A percentile compares a stretch with the other conserved stretches of the same genome.
Conservation (phyloP, 805 yeast species). For the Hanseniaspora lachancei region DNA sequence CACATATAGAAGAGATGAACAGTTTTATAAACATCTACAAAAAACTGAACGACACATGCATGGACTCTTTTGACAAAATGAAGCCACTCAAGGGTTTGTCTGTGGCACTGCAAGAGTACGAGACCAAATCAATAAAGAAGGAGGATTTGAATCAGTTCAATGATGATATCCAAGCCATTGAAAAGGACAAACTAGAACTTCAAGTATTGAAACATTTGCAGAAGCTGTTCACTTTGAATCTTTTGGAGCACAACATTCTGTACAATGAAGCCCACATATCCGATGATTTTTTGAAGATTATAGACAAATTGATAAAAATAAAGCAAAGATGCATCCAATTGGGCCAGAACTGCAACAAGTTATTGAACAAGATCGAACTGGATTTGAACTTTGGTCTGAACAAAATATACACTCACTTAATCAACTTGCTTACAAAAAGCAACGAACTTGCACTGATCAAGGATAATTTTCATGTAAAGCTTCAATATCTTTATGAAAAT, state of each 20-base stretch:
- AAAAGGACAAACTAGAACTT: conserved; percentile 32
- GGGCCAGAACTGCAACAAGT: conserved; percentile 48
- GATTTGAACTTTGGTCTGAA: conserved; percentile 42
- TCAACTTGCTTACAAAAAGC: conserved; percentile 22
- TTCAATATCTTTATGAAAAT: conserved; percentile 25
- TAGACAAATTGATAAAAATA: conserved; percentile 50
- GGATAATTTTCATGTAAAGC: conserved; percentile 25
- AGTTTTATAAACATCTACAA: neutral
- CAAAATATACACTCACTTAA: conserved; percentile 36
- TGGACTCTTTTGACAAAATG: neutral
- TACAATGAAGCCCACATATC: conserved; percentile 28
- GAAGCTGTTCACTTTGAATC: conserved; percentile 52
- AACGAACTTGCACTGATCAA: conserved; percentile 15
- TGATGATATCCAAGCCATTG: conserved; percentile 13
- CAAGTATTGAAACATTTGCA: conserved; percentile 41
- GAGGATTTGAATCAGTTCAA: conserved; percentile 17
- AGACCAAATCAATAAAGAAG: neutral
- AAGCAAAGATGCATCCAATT: conserved; percentile 57
- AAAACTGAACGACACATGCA: neutral
- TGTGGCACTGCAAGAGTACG: neutral
- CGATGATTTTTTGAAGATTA: conserved; percentile 44
- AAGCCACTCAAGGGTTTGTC: conserved; percentile 18
- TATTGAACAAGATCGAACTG: conserved; percentile 45
- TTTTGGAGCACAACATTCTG: conserved; percentile 55
- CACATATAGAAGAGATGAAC: neutral